Percentiles rank a stretch among this genome's conserved stretches.
Evolutionary conservation across 441 rosid species (phyloP).

Genomic region (Gossypium schwendimanii): DNA sequence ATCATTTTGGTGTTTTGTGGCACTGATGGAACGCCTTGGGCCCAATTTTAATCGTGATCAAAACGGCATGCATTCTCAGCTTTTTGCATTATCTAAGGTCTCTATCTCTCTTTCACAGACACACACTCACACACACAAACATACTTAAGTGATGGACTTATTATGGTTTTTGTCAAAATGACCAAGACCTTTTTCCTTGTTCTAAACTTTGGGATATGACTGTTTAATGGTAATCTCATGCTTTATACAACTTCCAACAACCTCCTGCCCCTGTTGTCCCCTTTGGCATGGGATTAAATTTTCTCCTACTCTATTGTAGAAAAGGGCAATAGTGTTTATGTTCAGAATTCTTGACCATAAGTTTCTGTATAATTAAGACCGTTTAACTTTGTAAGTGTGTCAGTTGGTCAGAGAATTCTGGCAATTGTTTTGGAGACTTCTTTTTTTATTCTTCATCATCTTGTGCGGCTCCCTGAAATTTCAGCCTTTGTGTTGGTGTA

Average conservation of each 20-base stretch:
- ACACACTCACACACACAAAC: background rate
- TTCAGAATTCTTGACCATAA: background rate
- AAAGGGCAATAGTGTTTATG: background rate
- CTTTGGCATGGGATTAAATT: background rate
- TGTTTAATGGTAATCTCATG: background rate
- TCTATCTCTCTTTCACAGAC: background rate
- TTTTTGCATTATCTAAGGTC: constrained; percentile 94
- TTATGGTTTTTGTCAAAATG: background rate
- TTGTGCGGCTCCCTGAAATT: background rate
- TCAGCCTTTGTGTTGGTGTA: background rate
- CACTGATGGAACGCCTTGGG: constrained; percentile 91
- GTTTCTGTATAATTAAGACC: background rate
- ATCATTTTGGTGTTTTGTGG: constrained; percentile 96
- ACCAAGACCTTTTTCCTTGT: background rate
- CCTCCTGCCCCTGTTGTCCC: background rate
- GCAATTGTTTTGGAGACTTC: background rate
- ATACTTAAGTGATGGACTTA: background rate
- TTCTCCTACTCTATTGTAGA: background rate
- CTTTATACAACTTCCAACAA: background rate
- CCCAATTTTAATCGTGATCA: constrained; percentile 99
- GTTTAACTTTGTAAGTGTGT: background rate
- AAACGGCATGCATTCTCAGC: constrained; percentile 97
- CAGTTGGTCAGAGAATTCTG: background rate
- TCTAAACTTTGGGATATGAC: background rate
- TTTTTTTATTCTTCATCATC: background rate